Evolutionary conservation across 139 green algal species (phyloP).

Genomic region (Mesotaenium endlicherianum): DNA sequence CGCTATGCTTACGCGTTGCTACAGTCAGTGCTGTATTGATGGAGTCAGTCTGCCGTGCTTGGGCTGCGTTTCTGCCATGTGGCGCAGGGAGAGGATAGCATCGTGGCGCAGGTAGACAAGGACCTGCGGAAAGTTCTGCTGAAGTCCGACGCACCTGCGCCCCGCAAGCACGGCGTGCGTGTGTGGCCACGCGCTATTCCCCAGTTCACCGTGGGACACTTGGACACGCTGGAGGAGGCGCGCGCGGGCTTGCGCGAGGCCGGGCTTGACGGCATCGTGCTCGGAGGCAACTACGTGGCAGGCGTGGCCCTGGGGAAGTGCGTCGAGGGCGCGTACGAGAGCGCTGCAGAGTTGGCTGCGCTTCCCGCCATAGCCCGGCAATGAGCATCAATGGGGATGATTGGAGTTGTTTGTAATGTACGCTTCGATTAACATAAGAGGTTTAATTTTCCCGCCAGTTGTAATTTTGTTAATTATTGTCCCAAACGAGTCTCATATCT

Average conservation of each 20-base stretch:
- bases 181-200: slow-evolving; percentile 94
- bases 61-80: not conserved
- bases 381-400: slow-evolving; percentile 89
- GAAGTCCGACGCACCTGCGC: slow-evolving; percentile 74
- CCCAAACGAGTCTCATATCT: too few species aligned
- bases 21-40: too few species aligned
- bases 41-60: not conserved
- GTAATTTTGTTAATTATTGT: too few species aligned
- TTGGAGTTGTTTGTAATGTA: slow-evolving; percentile 56
- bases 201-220: slow-evolving; percentile 96
- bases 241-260: slow-evolving; percentile 61
- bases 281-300: slow-evolving; percentile 96
- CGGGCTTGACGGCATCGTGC: slow-evolving; percentile 75
- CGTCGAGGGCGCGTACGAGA: slow-evolving; percentile 87
- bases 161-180: slow-evolving; percentile 79
- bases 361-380: slow-evolving; percentile 66
- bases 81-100: slow-evolving; percentile 60
- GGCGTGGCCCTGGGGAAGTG: slow-evolving; percentile 94
- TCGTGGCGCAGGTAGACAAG: slow-evolving; percentile 76
- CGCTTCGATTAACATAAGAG: not conserved
- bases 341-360: slow-evolving; percentile 79
- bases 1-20: too few species aligned
- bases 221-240: slow-evolving; percentile 59
- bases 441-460: not conserved
- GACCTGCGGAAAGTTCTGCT: slow-evolving; percentile 94